Base-by-base conservation (phyloP, 495 filamentous ascomycete genomes). In the Neurospora sp. region DNA sequence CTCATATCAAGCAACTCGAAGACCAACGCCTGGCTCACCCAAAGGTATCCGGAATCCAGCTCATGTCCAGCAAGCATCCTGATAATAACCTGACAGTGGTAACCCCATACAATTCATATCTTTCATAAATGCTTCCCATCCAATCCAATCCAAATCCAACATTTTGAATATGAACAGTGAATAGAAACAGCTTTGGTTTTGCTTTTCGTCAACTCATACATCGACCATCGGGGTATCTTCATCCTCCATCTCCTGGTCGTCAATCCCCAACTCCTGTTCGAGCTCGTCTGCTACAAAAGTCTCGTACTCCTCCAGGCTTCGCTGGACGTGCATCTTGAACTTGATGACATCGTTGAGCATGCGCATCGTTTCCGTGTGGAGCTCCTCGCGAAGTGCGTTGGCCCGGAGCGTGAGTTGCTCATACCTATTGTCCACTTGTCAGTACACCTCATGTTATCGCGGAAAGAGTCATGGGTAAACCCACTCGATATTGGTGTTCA, bases 321-420 rank as follows among this genome's bases (percentile, higher is more conserved):
- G 93, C 81, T 98, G 96, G 66, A 99, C 87, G 79, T 98, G 96
- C 72, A 98, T 90, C 84, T 99, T 99, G 90, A 99, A 99, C 76
- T 94, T 94, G 84, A 98, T 97, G 79, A 98, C 91, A 78, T 98
- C 94, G 83, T 97, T 96, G 75, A 99, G 83, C 89, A 98, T 95
- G 74, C 91, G 92, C 84, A 97, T 96, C 73, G 97, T 92, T 80
- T 97, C 96, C 14, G 94, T 96, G 78, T 99, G 96, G 18, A 99
- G 84, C 79, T 97, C 94, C 82, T 99, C 96, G 40, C 96, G 90
- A 38, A 97, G 87, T 3, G 92, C 83, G 77, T 94, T 93, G 20
- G 93, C 93, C 31, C 89, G 89, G 37, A 97, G 88, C 8, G 90
- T 94, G 11, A 98, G 82, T 78, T 97, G 95, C 79, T 98, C 95